Percentiles rank a stretch among this genome's conserved stretches.
Evolutionary conservation across 2,329 filamentous ascomycete species (phyloP).

Genomic region (Cladophialophora exuberans): DNA sequence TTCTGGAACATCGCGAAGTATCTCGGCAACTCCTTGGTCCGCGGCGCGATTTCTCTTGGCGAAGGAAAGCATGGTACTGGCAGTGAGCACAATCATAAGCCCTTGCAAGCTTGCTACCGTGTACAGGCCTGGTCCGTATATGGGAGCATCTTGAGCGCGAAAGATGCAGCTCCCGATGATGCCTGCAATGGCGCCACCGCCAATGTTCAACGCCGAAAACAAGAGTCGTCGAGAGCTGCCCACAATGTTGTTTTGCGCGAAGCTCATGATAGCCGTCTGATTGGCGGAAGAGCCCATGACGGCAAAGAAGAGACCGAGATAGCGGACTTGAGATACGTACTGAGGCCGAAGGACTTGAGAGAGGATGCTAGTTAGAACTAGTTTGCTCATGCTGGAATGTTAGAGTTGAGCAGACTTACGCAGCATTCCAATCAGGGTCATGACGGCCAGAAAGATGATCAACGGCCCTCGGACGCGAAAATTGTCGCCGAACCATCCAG

Average conservation of each 20-base stretch:
- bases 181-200: conserved; percentile 67
- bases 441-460: too few relatives aligned
- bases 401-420: background rate
- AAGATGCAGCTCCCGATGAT: conserved; percentile 76
- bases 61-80: too few relatives aligned
- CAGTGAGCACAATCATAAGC: too few relatives aligned
- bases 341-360: conserved; percentile 12
- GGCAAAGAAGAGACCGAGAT: conserved; percentile 19
- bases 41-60: too few relatives aligned
- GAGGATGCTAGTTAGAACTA: background rate
- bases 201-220: conserved; percentile 64
- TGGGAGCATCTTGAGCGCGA: conserved; percentile 46
- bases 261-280: conserved; percentile 38
- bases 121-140: conserved; percentile 39
- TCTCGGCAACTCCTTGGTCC: too few relatives aligned
- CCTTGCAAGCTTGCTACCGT: too few relatives aligned
- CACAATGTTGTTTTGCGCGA: conserved; percentile 39
- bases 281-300: conserved; percentile 28
- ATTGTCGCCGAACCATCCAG: conserved; percentile 9
- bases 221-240: conserved; percentile 32
- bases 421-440: too few relatives aligned
- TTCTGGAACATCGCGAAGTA: too few relatives aligned
- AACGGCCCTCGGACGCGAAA: conserved; percentile 9
- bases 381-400: background rate
- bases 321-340: conserved; percentile 15